Evolutionary conservation across 148 eudicot genomes (phyloP).

Genomic region (Diospyros kaki): DNA sequence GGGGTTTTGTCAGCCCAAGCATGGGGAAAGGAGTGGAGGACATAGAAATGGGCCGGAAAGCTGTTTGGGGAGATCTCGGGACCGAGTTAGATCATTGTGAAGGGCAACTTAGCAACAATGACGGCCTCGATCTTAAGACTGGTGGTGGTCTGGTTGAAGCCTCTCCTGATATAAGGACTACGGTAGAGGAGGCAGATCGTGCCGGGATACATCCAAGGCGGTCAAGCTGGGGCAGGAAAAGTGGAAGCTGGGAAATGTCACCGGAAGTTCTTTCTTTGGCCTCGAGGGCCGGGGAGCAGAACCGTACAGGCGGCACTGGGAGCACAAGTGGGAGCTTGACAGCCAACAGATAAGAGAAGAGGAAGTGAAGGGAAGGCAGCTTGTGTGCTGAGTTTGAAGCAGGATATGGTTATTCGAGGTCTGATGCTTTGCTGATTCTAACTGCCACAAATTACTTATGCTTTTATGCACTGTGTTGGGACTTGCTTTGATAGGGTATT

Average conservation of each 20-base stretch:
- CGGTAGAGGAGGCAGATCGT: conserved; percentile 78
- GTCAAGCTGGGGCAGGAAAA: conserved; percentile 87
- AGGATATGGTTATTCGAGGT: background rate
- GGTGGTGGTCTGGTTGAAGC: conserved; percentile 53
- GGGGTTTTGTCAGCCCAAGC: conserved; percentile 89
- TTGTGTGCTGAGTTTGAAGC: conserved; percentile 7
- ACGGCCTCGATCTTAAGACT: conserved; percentile 43
- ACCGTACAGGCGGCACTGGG: conserved; percentile 33
- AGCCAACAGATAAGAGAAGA: conserved; percentile 22
- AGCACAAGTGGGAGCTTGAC: conserved; percentile 36
- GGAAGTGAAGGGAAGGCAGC: conserved; percentile 8
- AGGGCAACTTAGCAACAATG: conserved; percentile 53
- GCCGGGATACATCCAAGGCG: conserved; percentile 67
- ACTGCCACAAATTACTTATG: background rate
- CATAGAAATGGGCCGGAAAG: conserved; percentile 97
- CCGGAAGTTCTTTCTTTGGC: conserved; percentile 89
- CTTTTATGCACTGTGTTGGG: conserved; percentile 14
- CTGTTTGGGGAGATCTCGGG: conserved; percentile 92
- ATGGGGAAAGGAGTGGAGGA: conserved; percentile 86
- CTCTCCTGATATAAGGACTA: conserved; percentile 76
- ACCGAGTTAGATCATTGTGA: conserved; percentile 54
- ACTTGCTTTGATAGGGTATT: conserved; percentile 13
- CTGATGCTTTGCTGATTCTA: conserved; percentile 15
- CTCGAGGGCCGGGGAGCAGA: conserved; percentile 59
- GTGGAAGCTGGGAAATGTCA: conserved; percentile 98